A percentile compares a stretch with the other conserved stretches of the same genome.
Conservation (phyloP, 441 rosid genomes). For the Manihot esculenta region DNA sequence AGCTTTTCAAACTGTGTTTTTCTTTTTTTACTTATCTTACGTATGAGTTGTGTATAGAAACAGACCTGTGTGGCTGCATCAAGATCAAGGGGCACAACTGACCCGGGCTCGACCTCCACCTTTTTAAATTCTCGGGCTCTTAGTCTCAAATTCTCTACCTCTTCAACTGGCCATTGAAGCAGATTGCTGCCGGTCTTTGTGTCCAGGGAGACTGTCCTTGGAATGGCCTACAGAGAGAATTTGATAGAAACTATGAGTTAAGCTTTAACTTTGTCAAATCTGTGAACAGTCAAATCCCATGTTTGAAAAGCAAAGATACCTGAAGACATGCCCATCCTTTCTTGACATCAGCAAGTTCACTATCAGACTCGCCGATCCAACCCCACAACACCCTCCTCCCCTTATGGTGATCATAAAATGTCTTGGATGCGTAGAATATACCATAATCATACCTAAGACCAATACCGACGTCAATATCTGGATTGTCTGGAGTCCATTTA, state of each 20-base stretch:
- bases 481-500: conserved; percentile 71
- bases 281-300: not conserved
- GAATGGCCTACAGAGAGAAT: conserved; percentile 47
- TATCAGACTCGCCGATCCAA: conserved; percentile 86
- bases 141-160: conserved; percentile 60
- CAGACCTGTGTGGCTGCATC: conserved; percentile 65
- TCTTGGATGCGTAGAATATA: conserved; percentile 82
- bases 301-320: conserved; percentile 35
- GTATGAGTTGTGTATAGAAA: not conserved
- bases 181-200: conserved; percentile 54
- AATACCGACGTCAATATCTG: conserved; percentile 72
- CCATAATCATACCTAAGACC: conserved; percentile 90
- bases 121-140: conserved; percentile 39
- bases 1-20: not conserved
- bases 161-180: conserved; percentile 74
- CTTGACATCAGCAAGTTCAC: conserved; percentile 69
- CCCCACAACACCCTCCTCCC: conserved; percentile 83
- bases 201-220: conserved; percentile 60
- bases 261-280: not conserved
- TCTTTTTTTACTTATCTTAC: not conserved
- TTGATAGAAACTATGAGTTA: not conserved
- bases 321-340: conserved; percentile 97
- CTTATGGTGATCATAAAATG: conserved; percentile 74
- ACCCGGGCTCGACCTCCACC: conserved; percentile 50
- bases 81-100: conserved; percentile 49